Evolutionary conservation across 1,284 basidiomycete species (phyloP).

Genomic region (Cryptococcus neoformans): DNA sequence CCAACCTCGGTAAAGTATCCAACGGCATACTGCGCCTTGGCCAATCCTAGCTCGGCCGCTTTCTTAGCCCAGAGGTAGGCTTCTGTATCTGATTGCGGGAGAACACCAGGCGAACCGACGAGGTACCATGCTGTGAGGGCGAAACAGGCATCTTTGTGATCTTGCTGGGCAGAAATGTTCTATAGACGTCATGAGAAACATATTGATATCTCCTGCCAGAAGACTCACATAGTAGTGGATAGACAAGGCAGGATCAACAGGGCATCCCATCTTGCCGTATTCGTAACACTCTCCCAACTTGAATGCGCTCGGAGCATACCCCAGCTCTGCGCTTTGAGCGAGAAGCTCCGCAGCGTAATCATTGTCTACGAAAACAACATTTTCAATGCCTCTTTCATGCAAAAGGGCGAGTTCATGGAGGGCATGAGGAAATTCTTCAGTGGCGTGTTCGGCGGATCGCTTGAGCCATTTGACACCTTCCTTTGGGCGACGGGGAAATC

Average conservation of each 20-base stretch:
- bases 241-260: constrained; percentile 93
- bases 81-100: constrained; percentile 96
- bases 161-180: constrained; percentile 98
- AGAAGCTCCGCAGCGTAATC: constrained; percentile 94
- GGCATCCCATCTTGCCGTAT: constrained; percentile 98
- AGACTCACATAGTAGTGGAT: constrained; percentile 98
- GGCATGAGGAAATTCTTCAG: constrained; percentile 93
- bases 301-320: constrained; percentile 94
- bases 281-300: constrained; percentile 98
- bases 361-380: constrained; percentile 92
- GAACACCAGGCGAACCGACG: constrained; percentile 93
- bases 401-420: constrained; percentile 92
- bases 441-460: constrained; percentile 89
- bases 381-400: constrained; percentile 93
- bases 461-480: constrained; percentile 99
- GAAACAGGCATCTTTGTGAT: constrained; percentile 95
- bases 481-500: constrained; percentile 78
- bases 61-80: constrained; percentile 95
- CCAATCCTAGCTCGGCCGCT: constrained; percentile 87
- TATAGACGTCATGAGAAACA: constrained; percentile 39
- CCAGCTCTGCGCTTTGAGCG: constrained; percentile 91
- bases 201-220: not conserved
- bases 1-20: constrained; percentile 89
- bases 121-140: constrained; percentile 99
- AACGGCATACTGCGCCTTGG: constrained; percentile 94